Conservation (phyloP, 2,329 filamentous ascomycete genomes). For the Xylariaceae sp. region DNA sequence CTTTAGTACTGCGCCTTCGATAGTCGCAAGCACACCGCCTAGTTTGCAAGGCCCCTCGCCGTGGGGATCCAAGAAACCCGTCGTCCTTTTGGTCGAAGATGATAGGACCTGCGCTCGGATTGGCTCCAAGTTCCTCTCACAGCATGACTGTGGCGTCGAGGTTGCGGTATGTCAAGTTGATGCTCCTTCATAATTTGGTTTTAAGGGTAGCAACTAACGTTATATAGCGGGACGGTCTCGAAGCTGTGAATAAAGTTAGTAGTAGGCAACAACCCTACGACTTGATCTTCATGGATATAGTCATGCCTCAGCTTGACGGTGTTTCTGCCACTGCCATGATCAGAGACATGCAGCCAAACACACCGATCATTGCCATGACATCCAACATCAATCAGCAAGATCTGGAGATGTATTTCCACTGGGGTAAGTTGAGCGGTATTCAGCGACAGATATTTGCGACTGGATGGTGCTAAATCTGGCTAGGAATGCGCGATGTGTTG, state of each 20-base stretch:
- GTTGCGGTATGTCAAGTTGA: conserved; percentile 52
- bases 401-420: conserved; percentile 94
- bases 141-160: conserved; percentile 64
- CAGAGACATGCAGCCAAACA: conserved; percentile 73
- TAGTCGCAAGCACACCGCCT: conserved; percentile 35
- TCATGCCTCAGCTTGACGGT: conserved; percentile 94
- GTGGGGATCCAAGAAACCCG: conserved; percentile 63
- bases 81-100: conserved; percentile 87
- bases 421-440: conserved; percentile 59
- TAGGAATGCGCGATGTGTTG: conserved; percentile 95
- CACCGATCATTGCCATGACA: conserved; percentile 96
- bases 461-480: conserved; percentile 11
- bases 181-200: not conserved
- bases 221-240: conserved; percentile 72
- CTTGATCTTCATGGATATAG: conserved; percentile 84
- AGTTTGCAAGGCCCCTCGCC: conserved; percentile 40
- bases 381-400: conserved; percentile 97
- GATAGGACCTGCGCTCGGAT: conserved; percentile 65
- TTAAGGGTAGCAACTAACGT: conserved; percentile 22
- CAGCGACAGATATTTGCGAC: not conserved
- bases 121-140: conserved; percentile 62
- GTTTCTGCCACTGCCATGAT: conserved; percentile 94
- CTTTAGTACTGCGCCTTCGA: conserved; percentile 31
- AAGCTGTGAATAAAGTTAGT: conserved; percentile 83
- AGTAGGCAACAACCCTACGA: conserved; percentile 51